Evolutionary conservation across 2,329 filamentous ascomycete genomes (phyloP).

Genomic region (Fusarium veterinarium): DNA sequence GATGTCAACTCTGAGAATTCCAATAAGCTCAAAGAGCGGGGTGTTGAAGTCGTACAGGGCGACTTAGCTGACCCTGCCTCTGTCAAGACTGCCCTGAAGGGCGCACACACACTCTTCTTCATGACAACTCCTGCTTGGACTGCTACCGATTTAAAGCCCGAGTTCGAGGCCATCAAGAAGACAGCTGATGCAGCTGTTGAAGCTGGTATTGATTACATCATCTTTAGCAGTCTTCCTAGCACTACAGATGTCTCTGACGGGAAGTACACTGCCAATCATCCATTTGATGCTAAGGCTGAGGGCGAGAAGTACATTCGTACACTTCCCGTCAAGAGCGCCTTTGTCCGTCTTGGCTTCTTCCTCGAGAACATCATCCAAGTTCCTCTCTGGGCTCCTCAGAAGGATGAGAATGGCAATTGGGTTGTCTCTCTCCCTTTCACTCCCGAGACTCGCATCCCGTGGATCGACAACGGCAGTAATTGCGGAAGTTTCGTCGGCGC

Average conservation of each 20-base stretch:
- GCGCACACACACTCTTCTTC: slow-evolving; percentile 60
- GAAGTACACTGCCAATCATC: slow-evolving; percentile 47
- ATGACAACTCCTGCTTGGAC: slow-evolving; percentile 59
- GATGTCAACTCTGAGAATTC: slow-evolving; percentile 52
- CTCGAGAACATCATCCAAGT: slow-evolving; percentile 53
- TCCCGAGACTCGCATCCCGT: slow-evolving; percentile 51
- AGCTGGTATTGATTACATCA: slow-evolving; percentile 51
- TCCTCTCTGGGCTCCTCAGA: slow-evolving; percentile 45
- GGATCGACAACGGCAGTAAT: slow-evolving; percentile 58
- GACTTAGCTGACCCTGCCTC: slow-evolving; percentile 54
- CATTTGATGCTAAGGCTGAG: slow-evolving; percentile 65
- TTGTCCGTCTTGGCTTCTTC: slow-evolving; percentile 55
- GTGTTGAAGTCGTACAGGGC: slow-evolving; percentile 52
- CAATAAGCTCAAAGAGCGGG: slow-evolving; percentile 44
- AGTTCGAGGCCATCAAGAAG: slow-evolving; percentile 53
- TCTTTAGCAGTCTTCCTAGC: slow-evolving; percentile 55
- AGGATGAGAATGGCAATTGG: slow-evolving; percentile 47
- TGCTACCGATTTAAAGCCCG: slow-evolving; percentile 45
- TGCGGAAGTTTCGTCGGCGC: slow-evolving; percentile 57
- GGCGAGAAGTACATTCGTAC: slow-evolving; percentile 63
- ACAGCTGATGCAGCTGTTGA: slow-evolving; percentile 55
- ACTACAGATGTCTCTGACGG: slow-evolving; percentile 51
- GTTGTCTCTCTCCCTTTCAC: slow-evolving; percentile 32
- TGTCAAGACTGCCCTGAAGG: slow-evolving; percentile 54
- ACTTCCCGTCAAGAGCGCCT: slow-evolving; percentile 57